These are phyloP conservation scores for Monosporascus sp. DNA, from an alignment of 2,329 filamentous ascomycete genomes.

Conservation along the genomic window DNA sequence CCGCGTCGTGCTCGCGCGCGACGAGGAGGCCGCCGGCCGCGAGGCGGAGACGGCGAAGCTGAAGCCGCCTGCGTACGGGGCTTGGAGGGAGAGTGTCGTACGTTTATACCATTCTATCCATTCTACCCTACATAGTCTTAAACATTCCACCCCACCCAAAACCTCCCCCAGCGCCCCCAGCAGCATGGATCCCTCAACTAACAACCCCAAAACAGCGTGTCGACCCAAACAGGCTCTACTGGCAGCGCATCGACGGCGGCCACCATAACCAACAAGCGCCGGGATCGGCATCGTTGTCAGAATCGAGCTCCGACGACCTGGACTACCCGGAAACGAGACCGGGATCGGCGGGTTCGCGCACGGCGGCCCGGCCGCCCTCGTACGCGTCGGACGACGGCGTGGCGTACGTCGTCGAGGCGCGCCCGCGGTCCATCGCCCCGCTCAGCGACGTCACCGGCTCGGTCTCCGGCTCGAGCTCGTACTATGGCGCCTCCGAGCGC, in stretches of 20 bases:
- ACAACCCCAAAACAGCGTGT: slow-evolving; percentile 49
- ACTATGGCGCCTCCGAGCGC: no score
- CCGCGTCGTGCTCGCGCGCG: slow-evolving; percentile 66
- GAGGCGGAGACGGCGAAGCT: slow-evolving; percentile 51
- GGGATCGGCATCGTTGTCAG: background rate
- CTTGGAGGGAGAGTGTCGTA: slow-evolving; percentile 80
- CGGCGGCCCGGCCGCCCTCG: slow-evolving; percentile 58
- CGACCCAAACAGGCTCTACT: slow-evolving; percentile 76
- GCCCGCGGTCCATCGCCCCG: slow-evolving; percentile 52
- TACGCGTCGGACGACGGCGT: slow-evolving; percentile 74
- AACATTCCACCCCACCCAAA: no score
- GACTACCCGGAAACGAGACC: background rate
- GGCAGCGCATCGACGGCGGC: slow-evolving; percentile 59
- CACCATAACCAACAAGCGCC: background rate
- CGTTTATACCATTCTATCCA: slow-evolving; percentile 31
- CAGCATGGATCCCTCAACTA: background rate
- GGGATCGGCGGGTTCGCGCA: background rate
- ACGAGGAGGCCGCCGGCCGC: slow-evolving; percentile 62
- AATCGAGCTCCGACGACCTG: background rate
- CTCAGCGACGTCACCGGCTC: slow-evolving; percentile 40
- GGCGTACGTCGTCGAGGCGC: slow-evolving; percentile 64
- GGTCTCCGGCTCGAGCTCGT: slow-evolving; percentile 24
- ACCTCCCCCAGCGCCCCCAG: no score
- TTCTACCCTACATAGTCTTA: background rate
- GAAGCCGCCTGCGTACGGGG: slow-evolving; percentile 77